Evolutionary conservation across 495 filamentous ascomycete species (phyloP).

Genomic region (Astrocystis sublimbata): DNA sequence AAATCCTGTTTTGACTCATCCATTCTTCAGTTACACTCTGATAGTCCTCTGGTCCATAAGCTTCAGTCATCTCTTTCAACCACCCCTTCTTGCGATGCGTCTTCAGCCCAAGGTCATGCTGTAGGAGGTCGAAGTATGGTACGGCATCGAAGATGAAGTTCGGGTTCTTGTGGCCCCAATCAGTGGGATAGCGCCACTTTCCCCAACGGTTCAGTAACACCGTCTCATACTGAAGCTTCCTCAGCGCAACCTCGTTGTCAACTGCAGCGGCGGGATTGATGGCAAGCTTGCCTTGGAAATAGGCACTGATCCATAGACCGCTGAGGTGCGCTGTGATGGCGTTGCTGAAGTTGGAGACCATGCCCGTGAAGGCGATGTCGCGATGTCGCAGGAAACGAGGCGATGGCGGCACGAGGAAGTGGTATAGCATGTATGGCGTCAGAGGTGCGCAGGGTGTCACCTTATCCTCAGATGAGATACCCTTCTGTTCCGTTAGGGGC

Average conservation of each 20-base stretch:
- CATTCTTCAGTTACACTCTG: slow-evolving; percentile 60
- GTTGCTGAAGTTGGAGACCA: slow-evolving; percentile 64
- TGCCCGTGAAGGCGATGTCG: slow-evolving; percentile 68
- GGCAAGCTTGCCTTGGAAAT: slow-evolving; percentile 45
- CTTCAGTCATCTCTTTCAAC: slow-evolving; percentile 52
- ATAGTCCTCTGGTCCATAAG: slow-evolving; percentile 65
- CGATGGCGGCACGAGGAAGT: slow-evolving; percentile 69
- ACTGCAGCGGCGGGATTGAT: slow-evolving; percentile 23
- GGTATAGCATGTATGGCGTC: slow-evolving; percentile 56
- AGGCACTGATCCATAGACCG: slow-evolving; percentile 72
- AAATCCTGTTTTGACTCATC: slow-evolving; percentile 18
- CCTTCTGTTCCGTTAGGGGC: slow-evolving; percentile 43
- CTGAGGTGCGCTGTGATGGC: slow-evolving; percentile 64
- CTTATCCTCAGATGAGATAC: slow-evolving; percentile 34
- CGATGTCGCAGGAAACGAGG: slow-evolving; percentile 50
- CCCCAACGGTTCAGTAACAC: slow-evolving; percentile 67
- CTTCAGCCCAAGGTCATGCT: slow-evolving; percentile 62
- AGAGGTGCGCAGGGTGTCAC: slow-evolving; percentile 37
- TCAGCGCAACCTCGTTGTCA: slow-evolving; percentile 27
- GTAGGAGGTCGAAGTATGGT: slow-evolving; percentile 74
- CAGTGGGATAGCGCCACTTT: slow-evolving; percentile 66
- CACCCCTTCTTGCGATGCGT: slow-evolving; percentile 46
- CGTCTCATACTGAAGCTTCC: slow-evolving; percentile 52
- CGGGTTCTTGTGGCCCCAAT: slow-evolving; percentile 62
- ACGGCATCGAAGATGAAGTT: slow-evolving; percentile 76